phyloP scores from a whole-genome alignment of 495 filamentous ascomycete genomes.

The Mycothermus thermophilus region DNA sequence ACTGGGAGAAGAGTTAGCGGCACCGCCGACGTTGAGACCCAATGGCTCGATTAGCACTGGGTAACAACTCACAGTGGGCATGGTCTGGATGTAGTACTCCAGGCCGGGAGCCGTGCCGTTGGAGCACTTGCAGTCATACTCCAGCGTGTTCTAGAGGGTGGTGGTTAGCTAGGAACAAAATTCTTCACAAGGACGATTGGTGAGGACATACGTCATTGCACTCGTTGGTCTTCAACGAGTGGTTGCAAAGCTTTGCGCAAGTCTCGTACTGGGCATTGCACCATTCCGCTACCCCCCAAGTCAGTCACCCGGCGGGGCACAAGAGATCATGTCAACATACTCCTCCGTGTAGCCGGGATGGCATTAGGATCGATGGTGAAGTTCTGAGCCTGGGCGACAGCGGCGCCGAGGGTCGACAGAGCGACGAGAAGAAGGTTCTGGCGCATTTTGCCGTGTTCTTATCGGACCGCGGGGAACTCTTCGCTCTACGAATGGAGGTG shows the following conservation, averaged over 20 bases:
- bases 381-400: constrained; percentile 18
- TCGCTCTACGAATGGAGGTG: too few species aligned
- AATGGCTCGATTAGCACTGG: too few species aligned
- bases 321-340: constrained; percentile 8
- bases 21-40: too few species aligned
- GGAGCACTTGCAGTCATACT: constrained; percentile 20
- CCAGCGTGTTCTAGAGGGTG: constrained; percentile 12
- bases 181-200: background rate
- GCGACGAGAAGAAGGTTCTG: constrained; percentile 16
- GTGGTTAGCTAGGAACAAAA: constrained; percentile 3
- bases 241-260: constrained; percentile 21
- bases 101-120: constrained; percentile 23
- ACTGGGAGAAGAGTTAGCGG: constrained; percentile 7
- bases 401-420: constrained; percentile 18
- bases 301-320: background rate
- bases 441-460: constrained; percentile 23
- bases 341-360: constrained; percentile 8
- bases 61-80: constrained; percentile 21
- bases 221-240: constrained; percentile 8
- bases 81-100: constrained; percentile 23
- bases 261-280: constrained; percentile 24
- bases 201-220: constrained; percentile 18
- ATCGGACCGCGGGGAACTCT: too few species aligned
- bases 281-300: constrained; percentile 14
- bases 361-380: constrained; percentile 18